Evolutionary conservation across 352 stramenopile species (phyloP), one percentile per base, ranked within the genome.

Genomic region (Saprolegnia diclina): DNA sequence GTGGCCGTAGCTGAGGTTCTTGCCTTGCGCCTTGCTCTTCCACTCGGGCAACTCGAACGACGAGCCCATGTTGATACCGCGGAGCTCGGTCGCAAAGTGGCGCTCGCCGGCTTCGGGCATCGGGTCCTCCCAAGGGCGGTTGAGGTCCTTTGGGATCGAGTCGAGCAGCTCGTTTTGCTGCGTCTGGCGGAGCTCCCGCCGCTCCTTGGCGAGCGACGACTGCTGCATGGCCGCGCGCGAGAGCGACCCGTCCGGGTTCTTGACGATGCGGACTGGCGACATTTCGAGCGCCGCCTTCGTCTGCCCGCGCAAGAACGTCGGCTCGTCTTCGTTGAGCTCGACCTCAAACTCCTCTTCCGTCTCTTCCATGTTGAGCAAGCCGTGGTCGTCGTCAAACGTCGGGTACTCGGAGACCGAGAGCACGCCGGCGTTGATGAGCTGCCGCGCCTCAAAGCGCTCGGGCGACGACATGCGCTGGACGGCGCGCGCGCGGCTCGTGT

Each of bases 191-290:
- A 99, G 74, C 76, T 99, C 96, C 35, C 96, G 86, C 14, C 98
- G 88, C 76, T 99, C 97, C 72, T 99, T 99, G 0, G 97, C 92
- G 61, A 99, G 80, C 22, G 90, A 97, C 7, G 83, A 90, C 76
- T 99, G 96, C 56, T 96, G 98, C 85, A 99, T 96, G 0, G 98
- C 97, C 0, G 97, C 97, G 13, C 97, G 88, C 74, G 99, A 93
- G 73, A 99, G 85, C 10, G 92, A 98, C 38, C 98, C 98, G 77
- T 99, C 97, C 0, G 98, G 98, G 77, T 99, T 99, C 73, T 98
- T 98, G 1, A 99, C 95, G 76, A 99, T 99, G 57, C 97, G 97
- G 10, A 99, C 84, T 0, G 97, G 97, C 52, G 93, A 97, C 37
- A 98, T 71, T 63, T 99, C 96, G 5, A 78, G 85, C 66, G 85